Evolutionary conservation across 2,329 filamentous ascomycete genomes (phyloP), one percentile per base, ranked within the genome.

Genomic region (Talaromyces marneffei): DNA sequence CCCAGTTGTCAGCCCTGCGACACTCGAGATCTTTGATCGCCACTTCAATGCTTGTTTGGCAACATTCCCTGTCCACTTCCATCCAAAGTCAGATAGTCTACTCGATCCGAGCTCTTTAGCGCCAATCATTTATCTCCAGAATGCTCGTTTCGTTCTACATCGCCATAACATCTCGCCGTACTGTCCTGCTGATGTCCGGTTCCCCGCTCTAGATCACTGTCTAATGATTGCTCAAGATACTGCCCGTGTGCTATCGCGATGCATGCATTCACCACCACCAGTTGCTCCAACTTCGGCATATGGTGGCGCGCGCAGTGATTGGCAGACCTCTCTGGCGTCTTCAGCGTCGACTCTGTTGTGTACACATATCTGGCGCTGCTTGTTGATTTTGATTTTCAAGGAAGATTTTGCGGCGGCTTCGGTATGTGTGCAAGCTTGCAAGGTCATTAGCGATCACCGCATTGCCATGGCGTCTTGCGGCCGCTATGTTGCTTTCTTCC

Each of bases 321-420:
- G 84, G 71, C 83, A 83, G 27, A 77, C 82, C 2, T 80, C 83
- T 9, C 79, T 92, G 1, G 82, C 85, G 4, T 84, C 86, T 35
- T 85, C 87, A 10, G 86, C 91, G 2, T 91, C 88, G 1, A 85
- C 88, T 3, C 84, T 93, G 66, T 80, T 95, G 8, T 89, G 91
- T 61, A 86, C 85, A 14, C 94, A 97, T 72, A 82, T 96, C 48
- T 97, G 95, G 85, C 88, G 93, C 23, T 95, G 89, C 69, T 83
- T 89, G 1, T 81, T 97, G 0, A 86, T 97, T 61, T 80, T 97
- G 4, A 83, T 93, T 23, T 85, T 95, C 57, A 84, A 85, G 0
- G 87, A 87, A 44, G 87, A 91, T 57, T 89, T 88, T 70, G 84
- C 88, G 4, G 82, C 87, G 2, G 92, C 93, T 0, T 75, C 87